Evolutionary conservation across 208 protist species (phyloP), one percentile per base, ranked within the genome.

Genomic region (Balamuthia mandrillaris): DNA sequence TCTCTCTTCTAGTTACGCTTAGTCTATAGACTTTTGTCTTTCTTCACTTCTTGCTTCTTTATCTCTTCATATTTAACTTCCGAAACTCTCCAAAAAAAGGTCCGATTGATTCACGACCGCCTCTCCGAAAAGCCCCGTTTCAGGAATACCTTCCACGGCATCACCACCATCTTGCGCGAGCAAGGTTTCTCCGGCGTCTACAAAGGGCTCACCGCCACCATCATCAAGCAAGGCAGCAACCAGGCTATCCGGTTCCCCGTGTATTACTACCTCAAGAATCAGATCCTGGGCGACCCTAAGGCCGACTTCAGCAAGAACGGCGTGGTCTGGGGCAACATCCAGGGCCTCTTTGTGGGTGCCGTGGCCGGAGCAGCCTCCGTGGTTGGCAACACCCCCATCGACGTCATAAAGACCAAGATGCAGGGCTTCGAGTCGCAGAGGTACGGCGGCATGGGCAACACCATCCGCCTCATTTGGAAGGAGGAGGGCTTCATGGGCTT

Each of bases 211-310:
- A 45, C 51, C 21, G 42, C 86, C 1, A 88, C 86, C 44, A 81
- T 88, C 6, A n/a, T 86, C 63, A 88, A 88, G 79, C 86, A 88
- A 81, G 86, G 74, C 35, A 79, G 42, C 35, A 88, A 88, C 84
- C 86, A 88, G 79, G 86, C 81, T 47, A 75, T 88, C 14, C 81
- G 86, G 16, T 88, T 88, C 47, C 10, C 84, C 33, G 56, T 70
- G 21, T 87, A 70, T 66, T 81, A 87, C 35, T 10, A 84, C 42
- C n/a, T 88, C 18, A 75, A 31, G 60, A 72, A 10, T 21, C 58
- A 33, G 31, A 61, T 79, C 60, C 16, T 39, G 39, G 39, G 41
- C 60, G 61, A 86, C 35, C 39, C 10, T 7, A 24, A 10, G 41
- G 31, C 54, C 68, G 68, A 58, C 27, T 58, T 58, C 54, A 44